Evolutionary conservation across 2,329 filamentous ascomycete species (phyloP).

Genomic region (Didymella lethalis): DNA sequence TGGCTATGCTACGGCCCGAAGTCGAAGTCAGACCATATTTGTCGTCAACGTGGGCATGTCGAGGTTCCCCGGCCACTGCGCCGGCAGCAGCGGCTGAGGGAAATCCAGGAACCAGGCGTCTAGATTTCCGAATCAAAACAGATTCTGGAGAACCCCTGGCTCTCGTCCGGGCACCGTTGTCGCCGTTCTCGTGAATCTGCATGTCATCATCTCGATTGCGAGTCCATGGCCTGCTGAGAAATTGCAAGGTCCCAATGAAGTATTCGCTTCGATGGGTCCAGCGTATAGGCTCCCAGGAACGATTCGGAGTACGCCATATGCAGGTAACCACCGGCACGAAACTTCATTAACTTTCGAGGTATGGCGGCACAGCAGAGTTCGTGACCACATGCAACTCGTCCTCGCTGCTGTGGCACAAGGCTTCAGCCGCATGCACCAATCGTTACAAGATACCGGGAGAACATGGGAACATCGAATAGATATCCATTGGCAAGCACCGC

Average conservation of each 20-base stretch:
- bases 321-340: constrained; percentile 17
- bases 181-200: not conserved
- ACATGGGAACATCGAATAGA: not conserved
- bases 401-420: constrained; percentile 18
- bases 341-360: constrained; percentile 5
- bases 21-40: constrained; percentile 10
- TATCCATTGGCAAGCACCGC: not conserved
- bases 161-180: constrained; percentile 7
- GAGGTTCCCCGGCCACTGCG: constrained; percentile 8
- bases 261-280: constrained; percentile 12
- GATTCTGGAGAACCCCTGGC: constrained; percentile 10
- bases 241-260: constrained; percentile 24
- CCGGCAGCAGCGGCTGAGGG: constrained; percentile 8
- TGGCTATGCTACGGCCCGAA: constrained; percentile 10
- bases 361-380: constrained; percentile 3
- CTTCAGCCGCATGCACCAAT: constrained; percentile 14
- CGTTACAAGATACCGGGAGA: not conserved
- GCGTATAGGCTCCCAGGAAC: constrained; percentile 30
- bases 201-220: constrained; percentile 9
- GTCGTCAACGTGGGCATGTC: constrained; percentile 4
- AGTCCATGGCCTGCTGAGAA: constrained; percentile 11
- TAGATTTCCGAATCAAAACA: constrained; percentile 16
- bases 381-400: not conserved
- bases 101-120: constrained; percentile 19
- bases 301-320: constrained; percentile 35